A percentile compares a stretch with the other conserved stretches of the same genome.
Evolutionary conservation across 2,329 filamentous ascomycete species (phyloP).

Genomic region (Aspergillus japonicus): DNA sequence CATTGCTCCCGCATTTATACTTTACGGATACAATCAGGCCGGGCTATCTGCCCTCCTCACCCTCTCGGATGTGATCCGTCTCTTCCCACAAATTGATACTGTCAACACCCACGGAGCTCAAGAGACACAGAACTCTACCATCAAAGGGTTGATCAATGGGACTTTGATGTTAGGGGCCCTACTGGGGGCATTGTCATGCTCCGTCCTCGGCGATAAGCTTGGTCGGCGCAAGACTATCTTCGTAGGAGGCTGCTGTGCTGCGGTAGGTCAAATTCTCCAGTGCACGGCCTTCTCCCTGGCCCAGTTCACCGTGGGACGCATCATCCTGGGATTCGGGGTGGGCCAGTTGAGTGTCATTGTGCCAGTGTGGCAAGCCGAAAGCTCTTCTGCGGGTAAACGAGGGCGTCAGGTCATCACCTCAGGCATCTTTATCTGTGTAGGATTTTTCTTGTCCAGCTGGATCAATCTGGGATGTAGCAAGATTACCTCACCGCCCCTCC

Average conservation of each 20-base stretch:
- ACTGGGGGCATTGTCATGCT: constrained; percentile 47
- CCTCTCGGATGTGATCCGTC: constrained; percentile 35
- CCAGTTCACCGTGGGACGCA: constrained; percentile 48
- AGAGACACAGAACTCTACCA: constrained; percentile 45
- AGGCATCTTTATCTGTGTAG: constrained; percentile 45
- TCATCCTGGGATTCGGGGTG: constrained; percentile 47
- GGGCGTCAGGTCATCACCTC: constrained; percentile 19
- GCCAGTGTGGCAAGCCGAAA: constrained; percentile 43
- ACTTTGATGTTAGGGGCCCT: constrained; percentile 49
- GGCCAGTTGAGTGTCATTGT: constrained; percentile 45
- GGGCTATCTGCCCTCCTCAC: constrained; percentile 31
- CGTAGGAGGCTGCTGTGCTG: constrained; percentile 38
- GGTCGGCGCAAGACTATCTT: constrained; percentile 48
- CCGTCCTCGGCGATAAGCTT: constrained; percentile 47
- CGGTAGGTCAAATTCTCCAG: constrained; percentile 48
- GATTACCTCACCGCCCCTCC: constrained; percentile 19
- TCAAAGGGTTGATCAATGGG: constrained; percentile 32
- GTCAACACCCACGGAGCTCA: constrained; percentile 41
- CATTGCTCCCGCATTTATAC: constrained; percentile 41
- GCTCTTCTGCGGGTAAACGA: constrained; percentile 15
- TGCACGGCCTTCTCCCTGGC: constrained; percentile 45
- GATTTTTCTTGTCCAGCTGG: constrained; percentile 46
- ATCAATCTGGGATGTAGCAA: constrained; percentile 40
- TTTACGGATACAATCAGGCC: constrained; percentile 55
- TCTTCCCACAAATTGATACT: constrained; percentile 52